phyloP scores from a whole-genome alignment of 768 basidiomycete genomes.

The Pluteus cervinus region DNA sequence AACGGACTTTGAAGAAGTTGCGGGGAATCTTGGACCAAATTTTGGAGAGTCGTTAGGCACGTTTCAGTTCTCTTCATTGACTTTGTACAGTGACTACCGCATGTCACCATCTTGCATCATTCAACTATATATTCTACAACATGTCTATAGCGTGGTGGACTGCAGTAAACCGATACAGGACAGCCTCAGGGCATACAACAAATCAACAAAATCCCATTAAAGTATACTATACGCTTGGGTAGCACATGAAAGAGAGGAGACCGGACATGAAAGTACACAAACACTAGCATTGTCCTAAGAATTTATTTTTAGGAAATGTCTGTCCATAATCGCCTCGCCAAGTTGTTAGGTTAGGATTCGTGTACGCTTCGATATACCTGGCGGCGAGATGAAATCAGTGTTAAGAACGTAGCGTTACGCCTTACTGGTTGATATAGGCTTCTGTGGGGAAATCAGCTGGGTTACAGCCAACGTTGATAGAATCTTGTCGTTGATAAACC shows the following conservation, averaged over 20 bases:
- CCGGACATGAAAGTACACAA: no score
- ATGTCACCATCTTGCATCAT: no score
- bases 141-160: background rate
- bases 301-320: constrained; percentile 61
- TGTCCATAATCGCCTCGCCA: constrained; percentile 64
- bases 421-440: constrained; percentile 71
- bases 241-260: no score
- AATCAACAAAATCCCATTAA: no score
- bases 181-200: no score
- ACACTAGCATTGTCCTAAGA: constrained; percentile 51
- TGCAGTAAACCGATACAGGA: constrained; percentile 2
- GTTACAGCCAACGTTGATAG: constrained; percentile 80
- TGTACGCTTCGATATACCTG: constrained; percentile 66
- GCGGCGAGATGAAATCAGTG: constrained; percentile 3
- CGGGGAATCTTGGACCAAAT: constrained; percentile 38
- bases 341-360: constrained; percentile 74
- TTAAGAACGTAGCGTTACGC: constrained; percentile 4
- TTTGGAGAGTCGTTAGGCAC: no score
- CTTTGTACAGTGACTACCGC: no score
- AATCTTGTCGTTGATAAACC: constrained; percentile 74
- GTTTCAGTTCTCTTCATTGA: no score
- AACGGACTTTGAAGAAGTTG: constrained; percentile 68
- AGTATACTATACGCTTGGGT: no score
- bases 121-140: no score
- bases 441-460: constrained; percentile 74